Conservation (phyloP, 176 grass and related monocot species). For the Saccharum officinarum region DNA sequence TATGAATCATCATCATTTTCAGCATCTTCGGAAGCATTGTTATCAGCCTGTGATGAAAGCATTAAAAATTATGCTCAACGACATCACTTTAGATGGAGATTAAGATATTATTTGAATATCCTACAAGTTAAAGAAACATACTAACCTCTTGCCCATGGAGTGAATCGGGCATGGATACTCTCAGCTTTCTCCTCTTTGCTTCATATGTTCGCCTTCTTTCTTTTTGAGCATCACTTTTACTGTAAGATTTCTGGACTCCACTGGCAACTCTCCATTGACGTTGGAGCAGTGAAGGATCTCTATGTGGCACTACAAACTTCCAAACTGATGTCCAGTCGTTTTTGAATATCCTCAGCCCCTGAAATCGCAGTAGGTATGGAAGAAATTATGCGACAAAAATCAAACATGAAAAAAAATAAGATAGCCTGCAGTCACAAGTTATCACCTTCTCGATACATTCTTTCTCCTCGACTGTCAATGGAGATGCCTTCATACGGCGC, state of each 20-base stretch:
- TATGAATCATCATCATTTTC: conserved; percentile 81
- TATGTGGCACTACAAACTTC: conserved; percentile 76
- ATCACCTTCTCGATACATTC: conserved; percentile 65
- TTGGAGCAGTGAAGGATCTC: conserved; percentile 76
- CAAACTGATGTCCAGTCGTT: conserved; percentile 87
- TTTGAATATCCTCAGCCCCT: conserved; percentile 83
- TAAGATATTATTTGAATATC: conserved; percentile 23
- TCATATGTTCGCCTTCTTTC: conserved; percentile 75
- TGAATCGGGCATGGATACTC: conserved; percentile 52
- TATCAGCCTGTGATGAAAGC: conserved; percentile 48
- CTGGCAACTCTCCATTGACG: conserved; percentile 83
- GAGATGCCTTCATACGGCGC: conserved; percentile 76
- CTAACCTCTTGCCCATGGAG: conserved; percentile 59
- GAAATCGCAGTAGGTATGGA: conserved; percentile 32
- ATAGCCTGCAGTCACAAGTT: conserved; percentile 4
- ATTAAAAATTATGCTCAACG: conserved; percentile 13
- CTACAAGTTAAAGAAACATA: conserved; percentile 1
- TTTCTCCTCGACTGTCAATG: conserved; percentile 70
- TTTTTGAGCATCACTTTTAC: conserved; percentile 69
- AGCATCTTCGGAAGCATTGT: conserved; percentile 51
- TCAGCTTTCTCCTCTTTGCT: conserved; percentile 76
- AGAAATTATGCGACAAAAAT: conserved; percentile 18
- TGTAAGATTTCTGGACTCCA: conserved; percentile 81
- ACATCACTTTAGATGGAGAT: conserved; percentile 13
- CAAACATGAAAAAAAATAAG: conserved; percentile 21